Conservation (phyloP, 1,139 yeast species). For the Suhomyces guaymorum region DNA sequence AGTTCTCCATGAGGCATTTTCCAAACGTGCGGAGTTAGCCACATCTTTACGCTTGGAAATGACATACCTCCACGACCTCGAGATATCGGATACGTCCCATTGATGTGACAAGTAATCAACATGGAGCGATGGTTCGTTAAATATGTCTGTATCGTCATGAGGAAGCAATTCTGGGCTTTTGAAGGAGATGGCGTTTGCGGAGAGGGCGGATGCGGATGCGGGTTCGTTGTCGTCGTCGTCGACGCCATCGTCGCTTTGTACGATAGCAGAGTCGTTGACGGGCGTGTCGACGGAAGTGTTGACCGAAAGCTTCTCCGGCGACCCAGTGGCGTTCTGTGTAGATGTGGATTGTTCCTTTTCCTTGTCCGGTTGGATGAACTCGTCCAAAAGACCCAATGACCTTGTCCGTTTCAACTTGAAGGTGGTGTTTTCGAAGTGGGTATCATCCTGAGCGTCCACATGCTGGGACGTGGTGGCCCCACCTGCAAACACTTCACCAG, state of each 20-base stretch:
- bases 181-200: constrained; percentile 4
- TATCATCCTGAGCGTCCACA: constrained; percentile 71
- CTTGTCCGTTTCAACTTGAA: constrained; percentile 81
- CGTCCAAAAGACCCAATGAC: constrained; percentile 79
- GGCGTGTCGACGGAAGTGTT: constrained; percentile 2
- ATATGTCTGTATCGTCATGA: constrained; percentile 84
- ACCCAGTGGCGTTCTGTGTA: constrained; percentile 7
- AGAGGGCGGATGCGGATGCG: constrained; percentile 1
- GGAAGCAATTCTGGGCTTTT: constrained; percentile 48
- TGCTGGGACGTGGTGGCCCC: constrained; percentile 58
- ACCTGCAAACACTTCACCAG: constrained; percentile 46
- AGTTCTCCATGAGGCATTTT: constrained; percentile 83
- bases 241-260: too few species aligned
- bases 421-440: constrained; percentile 69
- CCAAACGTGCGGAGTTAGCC: constrained; percentile 67
- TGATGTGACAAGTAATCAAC: constrained; percentile 93
- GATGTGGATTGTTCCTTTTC: constrained; percentile 13
- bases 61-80: constrained; percentile 93
- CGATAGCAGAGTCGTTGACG: too few species aligned
- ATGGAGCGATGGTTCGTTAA: constrained; percentile 80
- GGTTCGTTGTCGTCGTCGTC: constrained; percentile 3
- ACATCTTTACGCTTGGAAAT: constrained; percentile 76
- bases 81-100: constrained; percentile 93
- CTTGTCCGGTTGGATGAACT: constrained; percentile 50
- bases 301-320: background rate